Percentiles rank a stretch among this genome's conserved stretches.
phyloP scores from a whole-genome alignment of 140 eudicot species.

The Bidens hawaiensis region DNA sequence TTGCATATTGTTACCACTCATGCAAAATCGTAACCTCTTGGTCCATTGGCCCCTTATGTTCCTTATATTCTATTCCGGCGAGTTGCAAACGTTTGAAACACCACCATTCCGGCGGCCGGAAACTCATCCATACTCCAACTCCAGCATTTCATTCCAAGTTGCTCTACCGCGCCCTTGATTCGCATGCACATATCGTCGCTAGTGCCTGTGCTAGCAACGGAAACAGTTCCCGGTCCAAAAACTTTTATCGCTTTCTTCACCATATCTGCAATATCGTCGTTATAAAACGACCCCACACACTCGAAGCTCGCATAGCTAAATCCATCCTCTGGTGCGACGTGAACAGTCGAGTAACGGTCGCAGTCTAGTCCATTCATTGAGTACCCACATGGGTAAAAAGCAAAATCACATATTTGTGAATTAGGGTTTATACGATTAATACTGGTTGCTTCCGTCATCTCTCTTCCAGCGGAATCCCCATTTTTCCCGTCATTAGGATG shows the following conservation, averaged over 20 bases:
- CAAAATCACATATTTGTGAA: conserved; percentile 69
- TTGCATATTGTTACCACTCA: conserved; percentile 42
- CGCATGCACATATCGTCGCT: conserved; percentile 42
- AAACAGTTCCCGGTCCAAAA: conserved; percentile 62
- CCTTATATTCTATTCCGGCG: conserved; percentile 47
- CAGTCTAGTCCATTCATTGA: conserved; percentile 79
- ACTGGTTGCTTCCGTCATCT: conserved; percentile 63
- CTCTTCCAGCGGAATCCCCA: conserved; percentile 66
- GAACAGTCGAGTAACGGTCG: conserved; percentile 72
- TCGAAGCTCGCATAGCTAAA: conserved; percentile 86
- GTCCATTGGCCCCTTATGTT: conserved; percentile 16
- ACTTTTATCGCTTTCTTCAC: conserved; percentile 64
- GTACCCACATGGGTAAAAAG: conserved; percentile 84
- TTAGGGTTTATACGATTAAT: conserved; percentile 50
- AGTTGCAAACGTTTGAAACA: conserved; percentile 62
- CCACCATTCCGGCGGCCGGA: conserved; percentile 64
- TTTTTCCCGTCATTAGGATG: conserved; percentile 49
- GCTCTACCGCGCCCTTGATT: conserved; percentile 47
- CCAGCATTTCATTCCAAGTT: conserved; percentile 68
- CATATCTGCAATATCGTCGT: conserved; percentile 39
- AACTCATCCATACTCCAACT: conserved; percentile 63
- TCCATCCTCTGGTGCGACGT: conserved; percentile 90
- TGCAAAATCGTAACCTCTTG: conserved; percentile 30
- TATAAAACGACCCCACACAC: conserved; percentile 44
- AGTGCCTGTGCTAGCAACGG: conserved; percentile 55